These are phyloP conservation scores for Juncus inflexus DNA, from an alignment of 176 grass and related monocot genomes.

Conservation along the genomic window DNA sequence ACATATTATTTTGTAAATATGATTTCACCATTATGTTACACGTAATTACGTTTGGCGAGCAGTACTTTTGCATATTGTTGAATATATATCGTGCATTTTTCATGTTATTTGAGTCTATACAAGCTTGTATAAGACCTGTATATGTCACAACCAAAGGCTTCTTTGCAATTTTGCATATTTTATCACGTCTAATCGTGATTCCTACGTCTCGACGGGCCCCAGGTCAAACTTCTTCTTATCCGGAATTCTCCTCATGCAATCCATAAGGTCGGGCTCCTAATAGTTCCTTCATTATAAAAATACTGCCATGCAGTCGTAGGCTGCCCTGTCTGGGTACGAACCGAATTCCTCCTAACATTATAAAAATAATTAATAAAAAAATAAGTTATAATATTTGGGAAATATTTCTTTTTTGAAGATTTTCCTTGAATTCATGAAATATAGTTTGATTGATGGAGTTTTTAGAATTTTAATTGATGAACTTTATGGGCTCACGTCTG, in stretches of 20 bases:
- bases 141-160: constrained; percentile 96
- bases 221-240: constrained; percentile 64
- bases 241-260: constrained; percentile 67
- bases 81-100: constrained; percentile 85
- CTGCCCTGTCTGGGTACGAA: constrained; percentile 86
- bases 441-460: no score
- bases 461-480: no score
- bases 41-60: constrained; percentile 72
- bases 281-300: constrained; percentile 90
- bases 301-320: constrained; percentile 91
- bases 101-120: constrained; percentile 70
- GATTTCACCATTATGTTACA: constrained; percentile 91
- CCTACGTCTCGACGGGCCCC: constrained; percentile 64
- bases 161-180: constrained; percentile 96
- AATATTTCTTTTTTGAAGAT: no score
- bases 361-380: no score
- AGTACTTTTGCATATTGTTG: constrained; percentile 64
- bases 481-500: constrained; percentile 49
- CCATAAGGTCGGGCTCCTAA: constrained; percentile 69
- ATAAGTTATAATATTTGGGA: no score
- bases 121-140: constrained; percentile 84
- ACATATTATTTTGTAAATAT: constrained; percentile 60
- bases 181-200: constrained; percentile 72
- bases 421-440: no score
- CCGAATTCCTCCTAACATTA: constrained; percentile 71